Conservation (phyloP, 352 stramenopile genomes). For the Phytopythium ostracodes region DNA sequence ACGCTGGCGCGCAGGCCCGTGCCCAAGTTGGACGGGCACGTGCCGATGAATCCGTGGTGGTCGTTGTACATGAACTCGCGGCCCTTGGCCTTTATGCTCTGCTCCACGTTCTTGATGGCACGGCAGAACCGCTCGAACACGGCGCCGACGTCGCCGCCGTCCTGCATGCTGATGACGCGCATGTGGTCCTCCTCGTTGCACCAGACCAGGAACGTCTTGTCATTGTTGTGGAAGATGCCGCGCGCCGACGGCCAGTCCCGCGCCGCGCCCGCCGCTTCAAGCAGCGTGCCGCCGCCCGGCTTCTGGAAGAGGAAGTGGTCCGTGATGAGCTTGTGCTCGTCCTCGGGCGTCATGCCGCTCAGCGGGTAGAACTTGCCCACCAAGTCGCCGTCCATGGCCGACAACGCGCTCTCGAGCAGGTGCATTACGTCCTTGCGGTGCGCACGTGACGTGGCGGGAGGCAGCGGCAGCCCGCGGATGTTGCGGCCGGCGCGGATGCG, state of each 20-base stretch:
- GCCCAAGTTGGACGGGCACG: constrained; percentile 88
- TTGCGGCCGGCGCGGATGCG: constrained; percentile 84
- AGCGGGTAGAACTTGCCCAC: constrained; percentile 81
- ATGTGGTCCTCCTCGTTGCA: constrained; percentile 85
- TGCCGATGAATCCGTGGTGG: constrained; percentile 83
- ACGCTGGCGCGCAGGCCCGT: constrained; percentile 86
- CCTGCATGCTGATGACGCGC: constrained; percentile 82
- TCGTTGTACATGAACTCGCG: constrained; percentile 75
- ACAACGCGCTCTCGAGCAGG: constrained; percentile 72
- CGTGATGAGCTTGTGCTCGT: constrained; percentile 72
- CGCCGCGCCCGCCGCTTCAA: constrained; percentile 59
- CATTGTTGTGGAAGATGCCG: constrained; percentile 77
- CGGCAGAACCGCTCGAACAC: constrained; percentile 78
- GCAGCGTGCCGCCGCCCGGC: constrained; percentile 63
- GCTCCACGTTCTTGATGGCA: constrained; percentile 74
- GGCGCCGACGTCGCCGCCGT: constrained; percentile 64
- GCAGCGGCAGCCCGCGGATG: constrained; percentile 75
- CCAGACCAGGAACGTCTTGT: constrained; percentile 84
- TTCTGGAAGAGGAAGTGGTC: constrained; percentile 88
- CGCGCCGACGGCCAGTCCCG: constrained; percentile 69
- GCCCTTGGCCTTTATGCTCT: constrained; percentile 62
- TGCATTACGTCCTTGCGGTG: constrained; percentile 87
- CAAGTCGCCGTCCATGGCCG: constrained; percentile 64
- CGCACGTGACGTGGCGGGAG: constrained; percentile 71
- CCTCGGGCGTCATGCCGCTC: constrained; percentile 63